Conservation (phyloP, 2,329 filamentous ascomycete species). For the Aureobasidium sp. region DNA sequence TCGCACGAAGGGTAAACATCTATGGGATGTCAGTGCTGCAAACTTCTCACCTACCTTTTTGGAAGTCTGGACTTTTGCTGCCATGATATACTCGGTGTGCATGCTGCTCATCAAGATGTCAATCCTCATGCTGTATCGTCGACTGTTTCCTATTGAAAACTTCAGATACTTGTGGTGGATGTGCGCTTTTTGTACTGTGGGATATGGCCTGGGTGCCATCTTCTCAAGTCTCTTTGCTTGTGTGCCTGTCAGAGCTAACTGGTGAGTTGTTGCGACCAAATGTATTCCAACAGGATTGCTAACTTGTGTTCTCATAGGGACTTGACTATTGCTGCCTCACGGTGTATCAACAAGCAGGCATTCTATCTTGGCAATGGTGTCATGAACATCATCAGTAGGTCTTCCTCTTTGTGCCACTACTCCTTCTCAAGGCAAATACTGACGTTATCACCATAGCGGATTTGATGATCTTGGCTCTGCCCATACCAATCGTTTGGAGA, state of each 20-base stretch:
- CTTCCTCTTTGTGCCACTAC: background rate
- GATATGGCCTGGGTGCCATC: background rate
- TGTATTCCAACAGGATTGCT: background rate
- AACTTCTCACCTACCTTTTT: conserved; percentile 2
- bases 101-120: conserved; percentile 21
- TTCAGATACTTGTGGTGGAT: conserved; percentile 12
- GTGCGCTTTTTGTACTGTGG: conserved; percentile 2
- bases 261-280: background rate
- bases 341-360: background rate
- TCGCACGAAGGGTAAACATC: background rate
- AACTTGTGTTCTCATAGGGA: background rate
- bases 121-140: conserved; percentile 5
- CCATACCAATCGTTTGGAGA: conserved; percentile 48
- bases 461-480: conserved; percentile 53
- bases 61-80: background rate
- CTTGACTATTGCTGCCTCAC: background rate
- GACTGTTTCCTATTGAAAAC: conserved; percentile 8
- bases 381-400: conserved; percentile 10
- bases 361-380: conserved; percentile 13
- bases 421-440: background rate
- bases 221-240: conserved; percentile 14
- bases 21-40: conserved; percentile 5
- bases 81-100: conserved; percentile 8
- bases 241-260: background rate
- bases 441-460: conserved; percentile 29